Evolutionary conservation across 202 grass and related monocot species (phyloP).

Genomic region (Bolboschoenoplectus hybrid): DNA sequence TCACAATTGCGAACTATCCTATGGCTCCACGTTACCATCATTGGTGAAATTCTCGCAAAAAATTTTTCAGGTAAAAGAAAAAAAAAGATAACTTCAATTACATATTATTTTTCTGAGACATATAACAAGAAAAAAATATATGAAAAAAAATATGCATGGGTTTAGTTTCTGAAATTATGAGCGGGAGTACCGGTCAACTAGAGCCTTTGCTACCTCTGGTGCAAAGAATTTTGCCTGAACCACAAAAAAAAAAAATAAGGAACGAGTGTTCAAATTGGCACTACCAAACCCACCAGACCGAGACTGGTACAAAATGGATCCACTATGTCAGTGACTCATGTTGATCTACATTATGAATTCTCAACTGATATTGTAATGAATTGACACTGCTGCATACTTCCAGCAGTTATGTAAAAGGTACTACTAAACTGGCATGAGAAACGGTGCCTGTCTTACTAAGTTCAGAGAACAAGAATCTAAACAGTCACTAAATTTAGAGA

Average conservation of each 20-base stretch:
- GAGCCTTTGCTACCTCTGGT: slow-evolving; percentile 65
- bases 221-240: slow-evolving; percentile 88
- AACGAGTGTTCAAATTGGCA: not conserved
- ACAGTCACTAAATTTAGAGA: not conserved
- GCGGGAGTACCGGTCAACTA: slow-evolving; percentile 78
- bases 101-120: not conserved
- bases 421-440: not conserved
- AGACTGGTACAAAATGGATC: not conserved
- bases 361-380: not conserved
- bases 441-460: not conserved
- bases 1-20: not conserved
- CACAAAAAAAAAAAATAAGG: slow-evolving; percentile 26
- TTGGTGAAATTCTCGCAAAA: not conserved
- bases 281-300: not conserved
- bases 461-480: not conserved
- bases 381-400: not conserved
- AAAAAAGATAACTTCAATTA: not conserved
- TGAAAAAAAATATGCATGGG: not conserved
- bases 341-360: not conserved
- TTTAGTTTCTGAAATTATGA: slow-evolving; percentile 35
- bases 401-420: not conserved
- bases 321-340: not conserved
- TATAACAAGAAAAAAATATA: not conserved
- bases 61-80: not conserved
- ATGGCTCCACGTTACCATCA: no score